Percentiles rank a stretch among this genome's conserved stretches.
Evolutionary conservation across 345 rosid genomes (phyloP).

Genomic region (Gossypium rotundifolium): DNA sequence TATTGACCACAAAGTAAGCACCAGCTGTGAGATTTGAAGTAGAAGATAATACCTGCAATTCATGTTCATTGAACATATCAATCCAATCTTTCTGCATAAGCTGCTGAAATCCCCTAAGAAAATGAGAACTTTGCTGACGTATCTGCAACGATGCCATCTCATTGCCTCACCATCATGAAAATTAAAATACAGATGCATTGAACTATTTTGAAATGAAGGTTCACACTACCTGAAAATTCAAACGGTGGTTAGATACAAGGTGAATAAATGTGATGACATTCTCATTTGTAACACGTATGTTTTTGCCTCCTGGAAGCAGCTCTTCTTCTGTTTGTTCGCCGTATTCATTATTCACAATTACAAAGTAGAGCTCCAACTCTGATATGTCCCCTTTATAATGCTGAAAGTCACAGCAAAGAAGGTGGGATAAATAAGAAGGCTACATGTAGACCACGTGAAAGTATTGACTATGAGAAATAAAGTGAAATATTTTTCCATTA

Average conservation of each 20-base stretch:
- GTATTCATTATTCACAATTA: slow-evolving; percentile 89
- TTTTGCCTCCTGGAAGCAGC: slow-evolving; percentile 82
- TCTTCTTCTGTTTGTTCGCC: slow-evolving; percentile 97
- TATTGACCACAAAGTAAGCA: not conserved
- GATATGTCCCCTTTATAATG: slow-evolving; percentile 79
- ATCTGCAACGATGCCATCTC: slow-evolving; percentile 44
- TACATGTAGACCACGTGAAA: not conserved
- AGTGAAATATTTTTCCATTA: not conserved
- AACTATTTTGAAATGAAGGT: not conserved
- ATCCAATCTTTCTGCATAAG: slow-evolving; percentile 94
- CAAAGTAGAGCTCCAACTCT: slow-evolving; percentile 85
- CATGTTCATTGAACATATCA: slow-evolving; percentile 97
- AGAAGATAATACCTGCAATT: slow-evolving; percentile 66
- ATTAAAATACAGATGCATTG: not conserved
- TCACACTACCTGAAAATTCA: slow-evolving; percentile 71
- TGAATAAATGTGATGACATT: slow-evolving; percentile 87
- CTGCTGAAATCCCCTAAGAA: slow-evolving; percentile 93
- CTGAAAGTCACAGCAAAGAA: slow-evolving; percentile 35
- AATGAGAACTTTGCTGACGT: slow-evolving; percentile 92
- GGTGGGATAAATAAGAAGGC: not conserved
- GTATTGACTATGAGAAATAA: not conserved
- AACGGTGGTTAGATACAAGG: slow-evolving; percentile 94
- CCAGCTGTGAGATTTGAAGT: not conserved
- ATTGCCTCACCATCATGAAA: slow-evolving; percentile 8
- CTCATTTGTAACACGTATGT: slow-evolving; percentile 76